phyloP scores from a whole-genome alignment of 2,329 filamentous ascomycete genomes.

The Cercospora beticola region DNA sequence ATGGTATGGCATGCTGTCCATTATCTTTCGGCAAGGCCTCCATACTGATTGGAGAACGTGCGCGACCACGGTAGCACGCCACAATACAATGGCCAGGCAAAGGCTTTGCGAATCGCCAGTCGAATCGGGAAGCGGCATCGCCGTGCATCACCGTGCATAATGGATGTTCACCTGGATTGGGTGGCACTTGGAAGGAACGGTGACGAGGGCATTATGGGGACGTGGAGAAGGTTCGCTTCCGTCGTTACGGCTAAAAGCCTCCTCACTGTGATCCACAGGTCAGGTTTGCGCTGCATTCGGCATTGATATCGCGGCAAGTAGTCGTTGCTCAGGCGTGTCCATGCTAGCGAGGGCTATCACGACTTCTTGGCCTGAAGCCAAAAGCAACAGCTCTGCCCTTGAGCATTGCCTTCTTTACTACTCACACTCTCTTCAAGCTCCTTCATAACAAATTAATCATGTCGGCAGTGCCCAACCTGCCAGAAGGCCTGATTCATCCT shows the following conservation, averaged over 20 bases:
- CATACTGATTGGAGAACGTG: too few species aligned
- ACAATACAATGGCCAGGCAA: not conserved
- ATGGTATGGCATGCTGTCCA: not conserved
- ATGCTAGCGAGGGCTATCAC: not conserved
- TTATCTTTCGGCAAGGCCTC: not conserved
- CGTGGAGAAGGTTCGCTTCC: not conserved
- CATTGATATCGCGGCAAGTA: not conserved
- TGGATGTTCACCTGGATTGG: not conserved
- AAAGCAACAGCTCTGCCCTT: not conserved
- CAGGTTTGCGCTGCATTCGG: not conserved
- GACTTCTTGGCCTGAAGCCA: not conserved
- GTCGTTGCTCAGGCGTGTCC: not conserved
- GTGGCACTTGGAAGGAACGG: not conserved
- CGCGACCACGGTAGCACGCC: not conserved
- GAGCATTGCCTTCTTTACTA: not conserved
- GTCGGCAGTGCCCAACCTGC: slow-evolving; percentile 37
- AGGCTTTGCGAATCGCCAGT: not conserved
- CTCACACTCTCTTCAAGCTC: not conserved
- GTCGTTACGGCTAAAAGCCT: not conserved
- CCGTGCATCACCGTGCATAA: not conserved
- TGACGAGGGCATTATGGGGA: not conserved
- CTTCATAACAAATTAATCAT: slow-evolving; percentile 29
- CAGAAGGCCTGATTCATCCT: slow-evolving; percentile 24
- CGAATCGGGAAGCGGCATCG: not conserved
- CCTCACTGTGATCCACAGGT: not conserved